Conservation (phyloP, 1,139 yeast genomes). For the Blastobotrys raffinosifermentans region DNA sequence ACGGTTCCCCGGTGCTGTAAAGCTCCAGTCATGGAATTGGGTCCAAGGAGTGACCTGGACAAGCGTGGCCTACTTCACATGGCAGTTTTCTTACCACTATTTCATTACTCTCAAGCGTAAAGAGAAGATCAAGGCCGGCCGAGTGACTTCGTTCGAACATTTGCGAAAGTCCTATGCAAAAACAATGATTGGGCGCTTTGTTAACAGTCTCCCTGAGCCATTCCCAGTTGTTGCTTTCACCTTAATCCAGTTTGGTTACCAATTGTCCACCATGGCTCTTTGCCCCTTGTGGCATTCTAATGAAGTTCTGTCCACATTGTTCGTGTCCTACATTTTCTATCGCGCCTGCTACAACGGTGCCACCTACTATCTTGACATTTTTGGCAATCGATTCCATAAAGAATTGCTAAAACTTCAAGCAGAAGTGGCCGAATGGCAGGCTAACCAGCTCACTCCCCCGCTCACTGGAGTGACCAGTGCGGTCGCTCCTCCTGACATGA, state of each 20-base stretch:
- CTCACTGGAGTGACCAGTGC: too few species aligned
- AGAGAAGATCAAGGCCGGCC: slow-evolving; percentile 78
- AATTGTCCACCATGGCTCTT: slow-evolving; percentile 78
- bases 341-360: slow-evolving; percentile 92
- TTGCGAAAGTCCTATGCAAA: slow-evolving; percentile 66
- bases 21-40: slow-evolving; percentile 62
- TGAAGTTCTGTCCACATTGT: slow-evolving; percentile 60
- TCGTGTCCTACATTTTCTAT: slow-evolving; percentile 64
- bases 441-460: too few species aligned
- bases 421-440: slow-evolving; percentile 45
- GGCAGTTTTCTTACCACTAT: slow-evolving; percentile 89
- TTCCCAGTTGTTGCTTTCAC: slow-evolving; percentile 84
- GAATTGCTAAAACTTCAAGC: slow-evolving; percentile 66
- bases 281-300: slow-evolving; percentile 82
- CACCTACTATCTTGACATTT: slow-evolving; percentile 84
- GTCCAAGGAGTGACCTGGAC: slow-evolving; percentile 71
- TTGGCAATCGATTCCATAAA: slow-evolving; percentile 74
- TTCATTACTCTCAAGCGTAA: slow-evolving; percentile 79
- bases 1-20: slow-evolving; percentile 78
- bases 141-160: slow-evolving; percentile 83
- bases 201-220: slow-evolving; percentile 75
- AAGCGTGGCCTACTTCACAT: slow-evolving; percentile 75
- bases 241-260: slow-evolving; percentile 79
- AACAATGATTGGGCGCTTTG: slow-evolving; percentile 65
- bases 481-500: too few species aligned